Percentiles rank a stretch among this genome's conserved stretches.
phyloP scores from a whole-genome alignment of 148 eudicot genomes.

The Fallopia convolvulus region DNA sequence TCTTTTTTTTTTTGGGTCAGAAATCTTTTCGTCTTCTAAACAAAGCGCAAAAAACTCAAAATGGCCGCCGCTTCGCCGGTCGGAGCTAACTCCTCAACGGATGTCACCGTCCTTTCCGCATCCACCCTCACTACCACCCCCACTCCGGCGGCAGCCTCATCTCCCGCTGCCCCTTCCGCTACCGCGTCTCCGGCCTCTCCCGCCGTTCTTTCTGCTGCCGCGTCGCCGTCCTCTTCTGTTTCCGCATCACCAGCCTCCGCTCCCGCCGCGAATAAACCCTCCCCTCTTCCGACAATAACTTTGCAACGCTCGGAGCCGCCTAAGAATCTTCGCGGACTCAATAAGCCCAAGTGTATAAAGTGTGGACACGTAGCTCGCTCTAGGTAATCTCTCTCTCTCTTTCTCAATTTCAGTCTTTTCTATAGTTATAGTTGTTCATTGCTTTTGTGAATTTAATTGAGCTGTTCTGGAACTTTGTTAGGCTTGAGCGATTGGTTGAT shows the following conservation, averaged over 20 bases:
- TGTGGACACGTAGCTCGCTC: conserved; percentile 51
- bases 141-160: neutral
- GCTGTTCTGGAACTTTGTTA: neutral
- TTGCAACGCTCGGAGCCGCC: conserved; percentile 19
- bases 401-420: neutral
- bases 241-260: neutral
- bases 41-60: neutral
- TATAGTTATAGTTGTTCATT: neutral
- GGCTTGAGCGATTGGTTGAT: neutral
- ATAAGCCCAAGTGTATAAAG: conserved; percentile 42
- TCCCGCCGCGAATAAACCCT: conserved; percentile 5
- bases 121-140: conserved; percentile 2
- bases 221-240: conserved; percentile 5
- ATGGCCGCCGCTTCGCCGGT: conserved; percentile 17
- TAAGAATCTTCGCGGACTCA: conserved; percentile 38
- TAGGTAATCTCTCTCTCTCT: conserved; percentile 19
- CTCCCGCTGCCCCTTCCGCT: neutral
- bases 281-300: conserved; percentile 15
- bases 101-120: neutral
- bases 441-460: neutral
- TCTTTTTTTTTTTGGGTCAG: too few species aligned
- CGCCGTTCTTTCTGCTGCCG: neutral
- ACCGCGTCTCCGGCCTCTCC: conserved; percentile 5
- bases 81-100: neutral
- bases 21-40: neutral